A percentile compares a stretch with the other conserved stretches of the same genome.
phyloP scores from a whole-genome alignment of 495 filamentous ascomycete genomes.

The Xylaria sp. region DNA sequence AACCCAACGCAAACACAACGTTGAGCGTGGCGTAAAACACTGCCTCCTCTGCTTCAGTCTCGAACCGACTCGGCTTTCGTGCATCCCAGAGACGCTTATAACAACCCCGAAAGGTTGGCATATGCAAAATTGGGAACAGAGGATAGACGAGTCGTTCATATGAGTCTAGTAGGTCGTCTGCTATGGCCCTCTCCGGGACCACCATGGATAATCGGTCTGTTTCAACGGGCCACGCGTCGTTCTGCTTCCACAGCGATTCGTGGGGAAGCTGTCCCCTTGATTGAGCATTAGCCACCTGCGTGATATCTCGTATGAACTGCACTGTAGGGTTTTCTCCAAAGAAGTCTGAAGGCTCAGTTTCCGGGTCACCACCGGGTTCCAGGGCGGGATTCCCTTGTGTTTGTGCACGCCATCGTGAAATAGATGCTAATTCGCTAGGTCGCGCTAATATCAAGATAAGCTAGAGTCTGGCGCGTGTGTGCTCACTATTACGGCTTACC shows the following conservation, averaged over 20 bases:
- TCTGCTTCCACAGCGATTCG: background rate
- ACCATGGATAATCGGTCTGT: slow-evolving; percentile 3
- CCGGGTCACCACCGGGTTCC: background rate
- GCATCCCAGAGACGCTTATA: background rate
- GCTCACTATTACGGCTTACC: background rate
- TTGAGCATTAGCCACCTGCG: background rate
- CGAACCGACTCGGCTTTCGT: background rate
- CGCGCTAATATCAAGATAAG: background rate
- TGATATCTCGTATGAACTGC: slow-evolving; percentile 1
- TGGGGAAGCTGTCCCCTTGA: background rate
- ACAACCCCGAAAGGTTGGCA: background rate
- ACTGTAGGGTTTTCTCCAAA: background rate
- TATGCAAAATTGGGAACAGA: slow-evolving; percentile 7
- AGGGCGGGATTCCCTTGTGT: background rate
- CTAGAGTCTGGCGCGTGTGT: background rate
- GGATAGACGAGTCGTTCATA: slow-evolving; percentile 9
- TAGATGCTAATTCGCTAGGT: background rate
- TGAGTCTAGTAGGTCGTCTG: background rate
- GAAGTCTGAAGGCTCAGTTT: background rate
- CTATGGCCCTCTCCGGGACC: background rate
- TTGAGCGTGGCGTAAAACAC: background rate
- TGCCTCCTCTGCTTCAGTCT: background rate
- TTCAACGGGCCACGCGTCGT: background rate
- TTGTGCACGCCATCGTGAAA: background rate
- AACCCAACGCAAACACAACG: background rate